Conservation (phyloP, 345 rosid genomes). For the Ceriops tagal region DNA sequence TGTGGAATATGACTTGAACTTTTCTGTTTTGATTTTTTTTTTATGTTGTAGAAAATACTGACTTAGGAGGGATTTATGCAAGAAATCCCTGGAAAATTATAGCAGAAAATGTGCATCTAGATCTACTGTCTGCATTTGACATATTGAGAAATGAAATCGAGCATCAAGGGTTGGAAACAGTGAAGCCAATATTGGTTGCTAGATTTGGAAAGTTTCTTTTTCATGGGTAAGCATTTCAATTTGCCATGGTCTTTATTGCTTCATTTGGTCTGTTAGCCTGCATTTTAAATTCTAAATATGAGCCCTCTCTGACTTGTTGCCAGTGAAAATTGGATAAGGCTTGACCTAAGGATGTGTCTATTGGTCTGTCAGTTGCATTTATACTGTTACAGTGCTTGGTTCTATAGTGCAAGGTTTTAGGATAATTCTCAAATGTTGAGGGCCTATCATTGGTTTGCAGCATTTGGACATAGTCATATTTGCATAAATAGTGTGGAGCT, state of each 20-base stretch:
- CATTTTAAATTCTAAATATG: background rate
- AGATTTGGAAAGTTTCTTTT: constrained; percentile 55
- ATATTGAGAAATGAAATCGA: constrained; percentile 27
- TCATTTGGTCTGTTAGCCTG: constrained; percentile 3
- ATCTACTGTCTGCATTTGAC: constrained; percentile 41
- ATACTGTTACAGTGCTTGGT: too few relatives aligned
- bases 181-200: constrained; percentile 47
- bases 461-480: too few relatives aligned
- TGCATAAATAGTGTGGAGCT: too few relatives aligned
- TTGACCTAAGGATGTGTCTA: too few relatives aligned
- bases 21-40: too few relatives aligned
- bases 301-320: background rate
- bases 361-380: too few relatives aligned
- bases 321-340: background rate
- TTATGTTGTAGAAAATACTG: constrained; percentile 16
- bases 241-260: background rate
- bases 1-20: too few relatives aligned
- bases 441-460: too few relatives aligned
- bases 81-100: constrained; percentile 37
- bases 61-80: constrained; percentile 7
- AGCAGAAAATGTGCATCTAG: constrained; percentile 46
- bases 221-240: constrained; percentile 32
- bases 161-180: constrained; percentile 9
- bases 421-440: too few relatives aligned
- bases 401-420: too few relatives aligned